Evolutionary conservation across 129 eudicot genomes (phyloP).

Genomic region (Centaurea solstitialis): DNA sequence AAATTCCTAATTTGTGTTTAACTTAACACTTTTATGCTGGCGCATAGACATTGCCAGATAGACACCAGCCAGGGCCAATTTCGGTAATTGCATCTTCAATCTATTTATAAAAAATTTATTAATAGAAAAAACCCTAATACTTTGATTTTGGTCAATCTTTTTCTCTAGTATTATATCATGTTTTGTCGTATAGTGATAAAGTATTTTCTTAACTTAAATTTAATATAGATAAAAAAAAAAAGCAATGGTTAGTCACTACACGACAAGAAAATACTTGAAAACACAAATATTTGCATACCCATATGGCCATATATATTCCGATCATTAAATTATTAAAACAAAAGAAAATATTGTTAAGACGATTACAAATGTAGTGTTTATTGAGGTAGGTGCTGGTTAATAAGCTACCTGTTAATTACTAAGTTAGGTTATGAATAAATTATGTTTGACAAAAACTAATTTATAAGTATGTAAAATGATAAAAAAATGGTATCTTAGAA

Average conservation of each 20-base stretch:
- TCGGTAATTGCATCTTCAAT: constrained; percentile 19
- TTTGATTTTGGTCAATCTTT: constrained; percentile 12
- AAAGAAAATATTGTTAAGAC: no score
- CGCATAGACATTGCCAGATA: constrained; percentile 22
- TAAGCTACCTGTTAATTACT: no score
- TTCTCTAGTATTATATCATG: not conserved
- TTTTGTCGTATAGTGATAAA: constrained; percentile 7
- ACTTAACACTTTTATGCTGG: constrained; percentile 6
- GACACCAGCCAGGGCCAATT: constrained; percentile 29
- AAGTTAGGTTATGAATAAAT: no score
- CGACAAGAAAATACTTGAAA: no score
- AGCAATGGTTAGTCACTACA: not conserved
- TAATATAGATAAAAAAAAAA: not conserved
- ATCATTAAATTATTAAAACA: no score
- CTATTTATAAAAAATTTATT: not conserved
- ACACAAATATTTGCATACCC: no score
- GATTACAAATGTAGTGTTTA: no score
- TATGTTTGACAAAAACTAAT: no score
- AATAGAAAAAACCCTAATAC: not conserved
- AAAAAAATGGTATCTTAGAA: no score
- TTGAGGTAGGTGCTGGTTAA: no score
- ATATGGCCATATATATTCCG: no score
- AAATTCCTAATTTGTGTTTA: not conserved
- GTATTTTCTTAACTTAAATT: not conserved
- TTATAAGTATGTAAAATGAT: no score